phyloP scores from a whole-genome alignment of 2,329 filamentous ascomycete genomes.

The Sporothrix euskadiensis region DNA sequence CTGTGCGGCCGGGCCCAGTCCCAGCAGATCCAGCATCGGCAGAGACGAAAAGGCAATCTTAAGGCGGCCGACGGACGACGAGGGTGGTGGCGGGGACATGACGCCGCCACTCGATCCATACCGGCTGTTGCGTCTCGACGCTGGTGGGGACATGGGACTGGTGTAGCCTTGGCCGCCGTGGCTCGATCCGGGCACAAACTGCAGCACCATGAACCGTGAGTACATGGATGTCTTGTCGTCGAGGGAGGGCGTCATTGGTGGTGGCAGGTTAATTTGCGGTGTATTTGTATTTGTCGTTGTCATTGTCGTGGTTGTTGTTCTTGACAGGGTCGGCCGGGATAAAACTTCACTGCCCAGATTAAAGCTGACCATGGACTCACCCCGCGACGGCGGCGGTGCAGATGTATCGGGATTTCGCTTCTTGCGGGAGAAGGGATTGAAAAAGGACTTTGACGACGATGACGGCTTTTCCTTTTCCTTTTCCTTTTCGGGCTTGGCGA shows the following conservation, averaged over 20 bases:
- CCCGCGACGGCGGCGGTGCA: neutral
- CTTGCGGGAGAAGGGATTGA: conserved; percentile 31
- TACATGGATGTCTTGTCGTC: conserved; percentile 32
- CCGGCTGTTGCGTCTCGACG: conserved; percentile 22
- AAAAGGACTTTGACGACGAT: conserved; percentile 25
- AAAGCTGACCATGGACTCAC: neutral
- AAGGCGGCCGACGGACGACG: conserved; percentile 36
- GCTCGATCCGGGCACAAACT: conserved; percentile 31
- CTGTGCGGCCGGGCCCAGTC: conserved; percentile 42
- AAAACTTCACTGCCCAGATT: neutral
- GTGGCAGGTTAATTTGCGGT: neutral
- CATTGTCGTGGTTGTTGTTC: neutral
- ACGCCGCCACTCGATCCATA: conserved; percentile 34
- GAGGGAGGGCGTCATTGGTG: neutral
- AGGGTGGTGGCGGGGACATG: conserved; percentile 22
- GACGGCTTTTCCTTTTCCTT: conserved; percentile 8
- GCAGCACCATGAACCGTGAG: conserved; percentile 38
- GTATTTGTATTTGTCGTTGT: neutral
- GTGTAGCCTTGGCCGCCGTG: conserved; percentile 33
- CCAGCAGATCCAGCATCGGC: conserved; percentile 49
- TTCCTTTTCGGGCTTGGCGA: neutral
- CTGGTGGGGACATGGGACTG: conserved; percentile 29
- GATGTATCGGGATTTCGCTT: neutral
- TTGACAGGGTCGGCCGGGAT: neutral
- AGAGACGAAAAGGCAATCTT: conserved; percentile 46